Percentiles rank a stretch among this genome's conserved stretches.
Conservation (phyloP, 768 basidiomycete genomes). For the Aureoboletus auriporus region DNA sequence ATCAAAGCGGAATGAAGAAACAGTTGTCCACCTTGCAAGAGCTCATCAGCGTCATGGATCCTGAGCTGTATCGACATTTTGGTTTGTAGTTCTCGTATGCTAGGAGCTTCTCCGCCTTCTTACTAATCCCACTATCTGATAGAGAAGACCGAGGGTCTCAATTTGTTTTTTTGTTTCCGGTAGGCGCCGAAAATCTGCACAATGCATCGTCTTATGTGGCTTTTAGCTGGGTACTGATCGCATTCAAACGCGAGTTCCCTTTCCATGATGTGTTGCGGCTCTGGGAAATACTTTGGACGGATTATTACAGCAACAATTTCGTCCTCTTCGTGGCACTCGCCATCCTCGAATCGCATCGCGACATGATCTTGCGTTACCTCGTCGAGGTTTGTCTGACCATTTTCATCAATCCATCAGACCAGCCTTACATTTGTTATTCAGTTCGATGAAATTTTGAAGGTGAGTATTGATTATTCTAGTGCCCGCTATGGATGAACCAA, state of each 20-base stretch:
- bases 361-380: slow-evolving; percentile 92
- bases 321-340: slow-evolving; percentile 94
- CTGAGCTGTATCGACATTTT: slow-evolving; percentile 88
- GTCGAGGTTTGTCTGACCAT: slow-evolving; percentile 67
- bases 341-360: slow-evolving; percentile 90
- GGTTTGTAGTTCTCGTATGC: slow-evolving; percentile 38
- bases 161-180: slow-evolving; percentile 98
- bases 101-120: not conserved
- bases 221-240: slow-evolving; percentile 80
- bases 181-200: slow-evolving; percentile 34
- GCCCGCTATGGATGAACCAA: not conserved
- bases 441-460: slow-evolving; percentile 54
- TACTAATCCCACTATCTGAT: slow-evolving; percentile 18
- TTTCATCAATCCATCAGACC: not conserved
- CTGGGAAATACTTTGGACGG: slow-evolving; percentile 95
- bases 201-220: not conserved
- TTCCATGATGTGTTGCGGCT: slow-evolving; percentile 86
- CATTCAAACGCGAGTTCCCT: slow-evolving; percentile 95
- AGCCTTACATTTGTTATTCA: slow-evolving; percentile 26
- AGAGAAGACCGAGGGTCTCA: slow-evolving; percentile 87
- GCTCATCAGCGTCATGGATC: slow-evolving; percentile 90
- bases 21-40: slow-evolving; percentile 88
- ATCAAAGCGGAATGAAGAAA: slow-evolving; percentile 97
- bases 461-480: slow-evolving; percentile 6
- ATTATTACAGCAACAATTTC: slow-evolving; percentile 84